phyloP scores from a whole-genome alignment of 2,329 filamentous ascomycete genomes.

The Exophiala oligosperma region DNA sequence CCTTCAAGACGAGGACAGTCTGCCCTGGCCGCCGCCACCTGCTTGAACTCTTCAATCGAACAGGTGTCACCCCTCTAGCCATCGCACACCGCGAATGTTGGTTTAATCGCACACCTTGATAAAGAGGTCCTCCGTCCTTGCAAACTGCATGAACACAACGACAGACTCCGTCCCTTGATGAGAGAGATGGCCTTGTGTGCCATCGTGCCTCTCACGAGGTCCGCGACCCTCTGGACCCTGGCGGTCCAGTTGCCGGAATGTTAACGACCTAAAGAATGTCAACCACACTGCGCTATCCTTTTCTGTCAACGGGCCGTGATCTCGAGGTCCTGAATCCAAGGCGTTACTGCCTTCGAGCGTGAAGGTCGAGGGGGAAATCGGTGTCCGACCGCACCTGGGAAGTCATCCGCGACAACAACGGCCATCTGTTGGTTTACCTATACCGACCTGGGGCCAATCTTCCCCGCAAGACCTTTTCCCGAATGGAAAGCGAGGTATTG shows the following conservation, averaged over 20 bases:
- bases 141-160: conserved; percentile 55
- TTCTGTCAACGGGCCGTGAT: no score
- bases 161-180: conserved; percentile 50
- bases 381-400: conserved; percentile 12
- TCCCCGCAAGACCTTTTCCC: conserved; percentile 13
- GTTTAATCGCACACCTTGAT: conserved; percentile 12
- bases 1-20: conserved; percentile 56
- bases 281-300: no score
- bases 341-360: conserved; percentile 14
- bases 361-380: conserved; percentile 10
- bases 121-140: conserved; percentile 11
- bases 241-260: neutral
- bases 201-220: conserved; percentile 45
- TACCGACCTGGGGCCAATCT: conserved; percentile 14
- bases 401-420: conserved; percentile 13
- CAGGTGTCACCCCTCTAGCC: conserved; percentile 32
- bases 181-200: conserved; percentile 48
- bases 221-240: neutral
- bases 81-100: conserved; percentile 35
- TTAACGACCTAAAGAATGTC: no score
- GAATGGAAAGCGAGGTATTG: conserved; percentile 17
- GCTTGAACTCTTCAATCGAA: conserved; percentile 45
- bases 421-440: conserved; percentile 15
- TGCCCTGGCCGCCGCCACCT: conserved; percentile 34
- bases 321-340: conserved; percentile 21